Percentiles rank a stretch among this genome's conserved stretches.
Conservation (phyloP, 257 asterid genomes). For the Penstemon davidsonii region DNA sequence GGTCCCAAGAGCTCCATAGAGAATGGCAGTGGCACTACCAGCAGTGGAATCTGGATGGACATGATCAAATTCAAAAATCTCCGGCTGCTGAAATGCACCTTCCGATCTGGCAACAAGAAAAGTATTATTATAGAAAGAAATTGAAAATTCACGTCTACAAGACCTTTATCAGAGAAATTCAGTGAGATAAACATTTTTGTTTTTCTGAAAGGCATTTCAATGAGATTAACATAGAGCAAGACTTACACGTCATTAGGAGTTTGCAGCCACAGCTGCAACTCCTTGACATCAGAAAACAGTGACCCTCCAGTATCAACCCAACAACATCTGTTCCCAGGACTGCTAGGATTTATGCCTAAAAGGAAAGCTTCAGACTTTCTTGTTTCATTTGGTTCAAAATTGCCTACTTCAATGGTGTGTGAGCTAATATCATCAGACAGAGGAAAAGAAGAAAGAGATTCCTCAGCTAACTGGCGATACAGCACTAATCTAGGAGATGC, state of each 20-base stretch:
- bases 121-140: conserved; percentile 21
- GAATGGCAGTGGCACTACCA: conserved; percentile 67
- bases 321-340: conserved; percentile 72
- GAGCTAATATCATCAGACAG: conserved; percentile 56
- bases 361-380: conserved; percentile 45
- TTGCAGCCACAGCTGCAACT: conserved; percentile 71
- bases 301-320: conserved; percentile 96
- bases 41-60: conserved; percentile 77
- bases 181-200: conserved; percentile 12
- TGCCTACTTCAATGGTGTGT: conserved; percentile 42
- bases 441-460: conserved; percentile 94
- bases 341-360: conserved; percentile 47
- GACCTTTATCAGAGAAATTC: conserved; percentile 3
- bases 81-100: conserved; percentile 81
- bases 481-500: conserved; percentile 92
- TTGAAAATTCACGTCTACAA: conserved; percentile 8
- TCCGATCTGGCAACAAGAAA: conserved; percentile 52
- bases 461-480: conserved; percentile 90
- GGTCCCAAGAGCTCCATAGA: conserved; percentile 93
- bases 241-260: conserved; percentile 63
- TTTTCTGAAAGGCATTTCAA: not conserved
- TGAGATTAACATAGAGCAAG: conserved; percentile 26
- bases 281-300: conserved; percentile 62
- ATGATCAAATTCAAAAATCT: conserved; percentile 92
- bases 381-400: conserved; percentile 43